phyloP scores from a whole-genome alignment of 164 flowering plant species.

The Nymphaea colorata region DNA sequence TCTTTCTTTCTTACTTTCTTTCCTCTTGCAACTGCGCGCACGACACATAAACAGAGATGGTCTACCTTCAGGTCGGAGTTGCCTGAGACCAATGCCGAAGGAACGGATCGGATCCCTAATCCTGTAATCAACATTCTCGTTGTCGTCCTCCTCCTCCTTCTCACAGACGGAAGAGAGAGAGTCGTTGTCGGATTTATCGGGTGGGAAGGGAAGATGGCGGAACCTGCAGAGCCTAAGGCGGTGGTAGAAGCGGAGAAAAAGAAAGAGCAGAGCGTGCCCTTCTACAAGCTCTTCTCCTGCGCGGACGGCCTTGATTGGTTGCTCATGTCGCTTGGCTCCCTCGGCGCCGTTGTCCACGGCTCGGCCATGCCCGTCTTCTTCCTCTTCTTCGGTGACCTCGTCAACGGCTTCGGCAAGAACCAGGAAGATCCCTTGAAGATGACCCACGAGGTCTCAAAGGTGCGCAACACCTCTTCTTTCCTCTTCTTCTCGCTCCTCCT shows the following conservation, averaged over 20 bases:
- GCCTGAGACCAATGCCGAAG: no score
- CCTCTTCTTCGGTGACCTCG: conserved; percentile 83
- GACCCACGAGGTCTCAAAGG: conserved; percentile 86
- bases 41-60: no score
- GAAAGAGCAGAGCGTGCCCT: conserved; percentile 73
- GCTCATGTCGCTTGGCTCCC: conserved; percentile 64
- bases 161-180: no score
- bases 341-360: conserved; percentile 90
- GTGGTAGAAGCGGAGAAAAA: conserved; percentile 75
- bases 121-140: no score
- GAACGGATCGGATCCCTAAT: no score
- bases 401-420: conserved; percentile 90
- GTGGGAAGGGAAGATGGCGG: conserved; percentile 36
- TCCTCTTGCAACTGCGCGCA: no score
- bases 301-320: conserved; percentile 73
- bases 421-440: conserved; percentile 62
- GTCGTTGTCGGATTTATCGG: no score
- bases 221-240: conserved; percentile 32
- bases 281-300: conserved; percentile 73
- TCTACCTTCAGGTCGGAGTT: no score
- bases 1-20: no score
- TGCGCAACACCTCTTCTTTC: conserved; percentile 5
- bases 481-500: neutral
- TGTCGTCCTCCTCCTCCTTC: no score
- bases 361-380: conserved; percentile 97